Percentiles rank a stretch among this genome's conserved stretches.
Conservation (phyloP, 2,329 filamentous ascomycete genomes). For the Xenosphaeropsis pyriputrescens region DNA sequence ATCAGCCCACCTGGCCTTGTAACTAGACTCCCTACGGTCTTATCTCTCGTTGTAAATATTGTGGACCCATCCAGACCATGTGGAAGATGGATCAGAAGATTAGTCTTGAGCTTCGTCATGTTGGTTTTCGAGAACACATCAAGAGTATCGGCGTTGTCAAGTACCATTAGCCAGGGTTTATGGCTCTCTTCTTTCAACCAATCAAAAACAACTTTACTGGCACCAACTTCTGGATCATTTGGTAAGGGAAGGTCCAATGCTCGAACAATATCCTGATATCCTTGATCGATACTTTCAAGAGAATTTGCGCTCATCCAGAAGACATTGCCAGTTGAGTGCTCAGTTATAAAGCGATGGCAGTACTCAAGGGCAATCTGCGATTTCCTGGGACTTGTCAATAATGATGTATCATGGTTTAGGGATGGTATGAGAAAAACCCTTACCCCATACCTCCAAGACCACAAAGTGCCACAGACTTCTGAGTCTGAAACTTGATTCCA, state of each 20-base stretch:
- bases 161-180: slow-evolving; percentile 19
- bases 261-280: slow-evolving; percentile 6
- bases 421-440: background rate
- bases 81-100: slow-evolving; percentile 9
- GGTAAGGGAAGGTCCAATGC: slow-evolving; percentile 4
- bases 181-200: slow-evolving; percentile 13
- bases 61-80: slow-evolving; percentile 9
- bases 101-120: slow-evolving; percentile 9
- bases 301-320: slow-evolving; percentile 13
- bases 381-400: slow-evolving; percentile 5
- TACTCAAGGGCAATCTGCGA: slow-evolving; percentile 14
- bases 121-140: slow-evolving; percentile 8
- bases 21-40: slow-evolving; percentile 8
- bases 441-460: background rate
- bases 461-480: background rate
- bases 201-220: slow-evolving; percentile 17
- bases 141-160: slow-evolving; percentile 22
- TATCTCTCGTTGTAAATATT: slow-evolving; percentile 13
- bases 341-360: slow-evolving; percentile 2
- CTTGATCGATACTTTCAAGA: slow-evolving; percentile 8
- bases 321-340: slow-evolving; percentile 7
- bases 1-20: slow-evolving; percentile 10
- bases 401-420: background rate
- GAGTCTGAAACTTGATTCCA: background rate
- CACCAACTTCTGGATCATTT: slow-evolving; percentile 6